A percentile compares a stretch with the other conserved stretches of the same genome.
Conservation (phyloP, 2,329 filamentous ascomycete genomes). For the Ceratocystis alfenasii region DNA sequence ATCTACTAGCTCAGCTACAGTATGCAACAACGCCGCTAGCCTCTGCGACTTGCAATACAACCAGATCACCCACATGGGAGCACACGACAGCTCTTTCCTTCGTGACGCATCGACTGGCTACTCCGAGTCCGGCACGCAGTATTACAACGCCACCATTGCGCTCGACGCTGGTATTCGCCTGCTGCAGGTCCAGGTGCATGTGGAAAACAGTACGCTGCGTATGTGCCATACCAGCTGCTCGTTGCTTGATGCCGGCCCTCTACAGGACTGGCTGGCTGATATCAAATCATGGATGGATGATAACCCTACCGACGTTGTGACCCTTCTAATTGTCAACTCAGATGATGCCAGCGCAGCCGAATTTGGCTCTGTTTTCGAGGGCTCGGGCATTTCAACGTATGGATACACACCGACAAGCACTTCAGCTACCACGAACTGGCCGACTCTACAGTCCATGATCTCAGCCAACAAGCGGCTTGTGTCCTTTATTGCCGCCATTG, state of each 20-base stretch:
- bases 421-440: slow-evolving; percentile 45
- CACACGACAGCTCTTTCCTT: slow-evolving; percentile 62
- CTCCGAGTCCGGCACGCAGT: slow-evolving; percentile 59
- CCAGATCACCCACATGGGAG: slow-evolving; percentile 65
- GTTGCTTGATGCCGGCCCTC: slow-evolving; percentile 55
- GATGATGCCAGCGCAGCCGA: slow-evolving; percentile 44
- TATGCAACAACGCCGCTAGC: slow-evolving; percentile 71
- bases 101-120: slow-evolving; percentile 50
- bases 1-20: slow-evolving; percentile 27
- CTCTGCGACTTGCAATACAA: slow-evolving; percentile 62
- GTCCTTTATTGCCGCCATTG: slow-evolving; percentile 52
- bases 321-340: slow-evolving; percentile 60
- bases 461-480: slow-evolving; percentile 51
- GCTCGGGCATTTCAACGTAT: slow-evolving; percentile 48
- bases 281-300: slow-evolving; percentile 58
- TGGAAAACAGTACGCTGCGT: slow-evolving; percentile 41
- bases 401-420: slow-evolving; percentile 45
- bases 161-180: slow-evolving; percentile 60
- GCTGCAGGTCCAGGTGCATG: slow-evolving; percentile 52
- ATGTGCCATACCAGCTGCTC: slow-evolving; percentile 60
- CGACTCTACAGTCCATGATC: slow-evolving; percentile 60
- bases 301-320: slow-evolving; percentile 64
- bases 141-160: slow-evolving; percentile 57
- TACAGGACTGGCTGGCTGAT: slow-evolving; percentile 50
- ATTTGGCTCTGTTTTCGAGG: slow-evolving; percentile 43